Base-by-base conservation (phyloP, 495 filamentous ascomycete genomes). In the Tuber borchii region DNA sequence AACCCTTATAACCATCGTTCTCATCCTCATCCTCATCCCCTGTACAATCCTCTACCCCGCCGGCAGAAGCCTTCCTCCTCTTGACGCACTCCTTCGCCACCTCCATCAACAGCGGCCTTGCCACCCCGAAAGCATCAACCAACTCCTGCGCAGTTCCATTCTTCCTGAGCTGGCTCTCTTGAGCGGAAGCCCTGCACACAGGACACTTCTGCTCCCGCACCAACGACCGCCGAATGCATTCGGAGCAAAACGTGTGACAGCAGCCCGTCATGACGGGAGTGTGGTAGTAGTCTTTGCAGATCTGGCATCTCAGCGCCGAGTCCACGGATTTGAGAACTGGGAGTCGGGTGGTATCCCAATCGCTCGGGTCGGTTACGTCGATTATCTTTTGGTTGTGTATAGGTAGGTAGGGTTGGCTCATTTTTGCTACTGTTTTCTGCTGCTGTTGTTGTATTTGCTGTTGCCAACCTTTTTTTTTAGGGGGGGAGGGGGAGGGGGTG, bases 281-380 rank as follows among this genome's bases (percentile, higher is more conserved):
- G 76, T 89, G 88, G 85, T 92, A 98, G 84, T 97, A 96, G 83
- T 99, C 95, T 84, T 97, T 98, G 88, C 95, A 99, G 75, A 99
- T 91, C 81, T 97, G 92, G 84, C 95, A 99, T 78, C 94, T 92
- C 22, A 99, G 87, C 22, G 93, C 89, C 61, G 93, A 89, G 81
- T 99, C 95, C 73, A 99, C 88, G 9, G 90, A 86, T 71, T 90
- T 86, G 74, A 99, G 87, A 46, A 87, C 85, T 2, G 90, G 87
- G 14, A 98, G 86, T 1, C 90, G 88, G 34, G 95, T 97, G n/a
- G 86, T 80, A 22, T 93, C 86, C 96, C 95, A 99, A 87, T 99
- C 96, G 70, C 95, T 95, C 9, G 95, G 91, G 85, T 99, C 94
- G 48, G 93, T 85, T 69, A 98, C 85, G 74, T 93, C 89, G 70